Conservation (phyloP, 208 protist species). For the Acanthamoeba culbertsoni region DNA sequence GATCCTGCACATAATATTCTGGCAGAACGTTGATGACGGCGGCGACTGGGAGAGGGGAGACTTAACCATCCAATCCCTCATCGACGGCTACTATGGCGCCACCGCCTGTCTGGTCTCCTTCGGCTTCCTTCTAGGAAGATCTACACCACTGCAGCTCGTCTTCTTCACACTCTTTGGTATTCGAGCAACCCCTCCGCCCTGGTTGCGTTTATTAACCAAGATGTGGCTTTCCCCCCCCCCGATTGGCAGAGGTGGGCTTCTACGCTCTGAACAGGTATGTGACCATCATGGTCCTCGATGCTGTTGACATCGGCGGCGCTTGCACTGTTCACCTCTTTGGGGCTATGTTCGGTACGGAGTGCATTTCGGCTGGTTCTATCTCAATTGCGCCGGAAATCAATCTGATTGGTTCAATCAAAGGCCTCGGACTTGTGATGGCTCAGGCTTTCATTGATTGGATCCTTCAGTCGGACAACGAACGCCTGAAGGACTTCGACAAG, state of each 20-base stretch:
- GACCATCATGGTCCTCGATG: not conserved
- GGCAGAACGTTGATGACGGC: conserved; percentile 6
- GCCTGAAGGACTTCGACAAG: not conserved
- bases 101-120: not conserved
- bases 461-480: not conserved
- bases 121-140: not conserved
- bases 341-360: not conserved
- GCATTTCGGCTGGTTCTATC: too few relatives aligned
- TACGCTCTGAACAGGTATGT: not conserved
- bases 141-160: not conserved
- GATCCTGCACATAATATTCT: conserved; percentile 21
- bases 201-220: too few relatives aligned
- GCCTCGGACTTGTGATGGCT: not conserved
- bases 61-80: not conserved
- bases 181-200: not conserved
- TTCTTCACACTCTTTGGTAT: conserved; percentile 17
- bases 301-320: conserved; percentile 16
- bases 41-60: not conserved
- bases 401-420: too few relatives aligned
- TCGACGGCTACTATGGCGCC: conserved; percentile 33
- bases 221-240: too few relatives aligned
- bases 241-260: conserved; percentile 16
- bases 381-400: too few relatives aligned
- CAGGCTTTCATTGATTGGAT: not conserved
- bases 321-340: conserved; percentile 21